These are phyloP conservation scores for Persicaria tinctoria DNA, from an alignment of 148 eudicot species.

Conservation along the genomic window DNA sequence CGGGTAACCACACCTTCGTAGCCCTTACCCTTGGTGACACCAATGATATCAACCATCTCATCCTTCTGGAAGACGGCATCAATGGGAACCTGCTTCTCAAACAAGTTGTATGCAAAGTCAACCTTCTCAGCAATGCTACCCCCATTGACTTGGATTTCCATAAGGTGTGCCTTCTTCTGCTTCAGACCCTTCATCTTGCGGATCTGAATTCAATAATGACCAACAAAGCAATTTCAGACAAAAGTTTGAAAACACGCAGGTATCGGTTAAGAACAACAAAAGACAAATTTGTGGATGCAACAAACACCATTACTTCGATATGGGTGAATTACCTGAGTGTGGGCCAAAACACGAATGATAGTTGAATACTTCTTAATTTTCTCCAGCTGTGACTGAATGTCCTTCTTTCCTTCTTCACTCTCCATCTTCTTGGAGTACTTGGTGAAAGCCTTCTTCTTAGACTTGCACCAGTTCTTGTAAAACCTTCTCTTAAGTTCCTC, in stretches of 20 bases:
- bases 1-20: conserved; percentile 87
- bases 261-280: too few species aligned
- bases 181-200: too few species aligned
- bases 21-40: conserved; percentile 85
- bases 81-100: too few species aligned
- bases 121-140: too few species aligned
- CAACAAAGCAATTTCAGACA: too few species aligned
- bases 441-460: conserved; percentile 65
- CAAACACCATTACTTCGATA: too few species aligned
- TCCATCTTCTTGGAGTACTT: conserved; percentile 58
- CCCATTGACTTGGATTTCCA: too few species aligned
- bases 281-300: too few species aligned
- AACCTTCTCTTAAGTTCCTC: conserved; percentile 67
- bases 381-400: conserved; percentile 50
- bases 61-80: conserved; percentile 59
- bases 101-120: too few species aligned
- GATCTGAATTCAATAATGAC: too few species aligned
- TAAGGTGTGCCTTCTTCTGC: too few species aligned
- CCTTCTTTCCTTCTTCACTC: conserved; percentile 57
- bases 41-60: conserved; percentile 79
- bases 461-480: conserved; percentile 74
- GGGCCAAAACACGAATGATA: conserved; percentile 60
- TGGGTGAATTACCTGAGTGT: conserved; percentile 53
- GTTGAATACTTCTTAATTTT: conserved; percentile 53
- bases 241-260: too few species aligned